A percentile compares a stretch with the other conserved stretches of the same genome.
Conservation (phyloP, 768 basidiomycete species). For the Boletales sp. region DNA sequence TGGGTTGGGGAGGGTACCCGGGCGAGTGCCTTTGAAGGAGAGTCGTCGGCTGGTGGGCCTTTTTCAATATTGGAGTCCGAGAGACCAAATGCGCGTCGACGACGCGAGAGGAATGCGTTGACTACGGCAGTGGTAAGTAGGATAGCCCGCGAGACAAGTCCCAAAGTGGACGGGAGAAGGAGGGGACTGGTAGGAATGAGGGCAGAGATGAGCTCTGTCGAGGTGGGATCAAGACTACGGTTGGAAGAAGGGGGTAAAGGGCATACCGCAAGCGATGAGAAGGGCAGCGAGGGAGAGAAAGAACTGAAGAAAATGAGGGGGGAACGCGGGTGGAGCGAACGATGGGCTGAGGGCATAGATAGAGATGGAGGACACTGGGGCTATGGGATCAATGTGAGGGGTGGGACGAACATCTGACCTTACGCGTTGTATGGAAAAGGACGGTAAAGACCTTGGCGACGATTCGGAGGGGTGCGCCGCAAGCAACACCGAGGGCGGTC, state of each 20-base stretch:
- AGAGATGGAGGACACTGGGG: constrained; percentile 24
- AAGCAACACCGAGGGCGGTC: constrained; percentile 15
- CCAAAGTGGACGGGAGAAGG: constrained; percentile 23
- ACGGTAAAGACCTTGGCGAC: constrained; percentile 13
- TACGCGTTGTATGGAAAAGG: constrained; percentile 24
- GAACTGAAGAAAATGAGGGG: constrained; percentile 11
- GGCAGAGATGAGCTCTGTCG: constrained; percentile 23
- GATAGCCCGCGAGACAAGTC: constrained; percentile 20
- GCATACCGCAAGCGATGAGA: constrained; percentile 27
- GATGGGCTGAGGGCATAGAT: constrained; percentile 20
- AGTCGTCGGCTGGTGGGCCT: neutral
- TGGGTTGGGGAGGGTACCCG: constrained; percentile 29
- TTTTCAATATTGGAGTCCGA: constrained; percentile 15
- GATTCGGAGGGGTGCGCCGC: constrained; percentile 11
- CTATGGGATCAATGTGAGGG: neutral
- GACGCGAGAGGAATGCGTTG: constrained; percentile 6
- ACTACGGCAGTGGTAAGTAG: constrained; percentile 16
- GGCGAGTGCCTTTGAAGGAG: constrained; percentile 3
- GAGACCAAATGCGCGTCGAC: neutral
- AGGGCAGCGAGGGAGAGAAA: constrained; percentile 17
- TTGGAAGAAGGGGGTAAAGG: neutral
- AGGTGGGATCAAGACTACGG: too few species aligned
- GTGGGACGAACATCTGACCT: neutral
- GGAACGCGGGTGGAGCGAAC: neutral
- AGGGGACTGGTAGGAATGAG: constrained; percentile 22